Evolutionary conservation across 768 basidiomycete genomes (phyloP), one percentile per base, ranked within the genome.

Genomic region (Amanita inopinata): DNA sequence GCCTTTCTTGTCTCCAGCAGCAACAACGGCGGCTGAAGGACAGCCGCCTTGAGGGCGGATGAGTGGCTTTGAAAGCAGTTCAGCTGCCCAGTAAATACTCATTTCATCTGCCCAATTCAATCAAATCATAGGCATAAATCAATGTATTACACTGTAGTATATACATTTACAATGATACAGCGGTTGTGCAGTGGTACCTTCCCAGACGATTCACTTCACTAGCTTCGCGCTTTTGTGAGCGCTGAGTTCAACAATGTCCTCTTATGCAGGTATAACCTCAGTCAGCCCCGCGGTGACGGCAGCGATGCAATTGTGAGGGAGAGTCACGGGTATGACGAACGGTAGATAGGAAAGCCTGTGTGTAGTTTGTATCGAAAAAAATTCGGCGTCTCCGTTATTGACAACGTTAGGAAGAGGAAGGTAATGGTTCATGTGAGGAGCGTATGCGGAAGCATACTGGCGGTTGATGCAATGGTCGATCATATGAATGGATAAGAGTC

Each of bases 171-270:
- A n/a, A n/a, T n/a, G n/a, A n/a, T n/a, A n/a, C n/a, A n/a, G n/a
- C n/a, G n/a, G n/a, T n/a, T n/a, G n/a, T n/a, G n/a, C n/a, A n/a
- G n/a, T n/a, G n/a, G n/a, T n/a, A n/a, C n/a, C n/a, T n/a, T 58
- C 56, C 56, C 59, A 60, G 3, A 44, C 35, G 8, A 55, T 54
- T 3, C 55, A 50, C 17, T 51, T 48, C 2, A 61, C 60, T 3
- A 64, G 54, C 19, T 53, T 46, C 11, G 58, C 59, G 7, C 55
- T 58, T 48, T 63, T 61, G 14, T 55, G 56, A 28, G 62, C 56
- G 49, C 81, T 82, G 49, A 78, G 57, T 49, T 82, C 78, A 10
- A 59, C 53, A 15, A 83, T 62, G 57, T 86, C 83, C 22, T 69
- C 78, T 44, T 71, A 70, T 0, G 78, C 82, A 0, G 72, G 73